phyloP scores from a whole-genome alignment of 2,329 filamentous ascomycete species.

The Moelleriella libera region DNA sequence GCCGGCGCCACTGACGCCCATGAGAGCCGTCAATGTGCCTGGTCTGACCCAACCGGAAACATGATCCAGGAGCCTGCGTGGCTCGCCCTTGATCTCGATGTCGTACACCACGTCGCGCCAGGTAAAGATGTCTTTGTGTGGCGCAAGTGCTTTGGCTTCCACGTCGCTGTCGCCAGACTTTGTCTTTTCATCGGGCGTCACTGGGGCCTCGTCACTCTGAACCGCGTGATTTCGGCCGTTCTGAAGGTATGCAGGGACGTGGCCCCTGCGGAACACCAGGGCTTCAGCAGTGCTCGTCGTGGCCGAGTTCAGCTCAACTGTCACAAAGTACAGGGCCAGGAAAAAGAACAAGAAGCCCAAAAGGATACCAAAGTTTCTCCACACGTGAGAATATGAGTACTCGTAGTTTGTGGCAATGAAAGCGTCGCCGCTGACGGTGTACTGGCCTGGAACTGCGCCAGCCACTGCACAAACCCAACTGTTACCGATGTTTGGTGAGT shows the following conservation, averaged over 20 bases:
- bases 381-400: conserved; percentile 43
- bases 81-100: conserved; percentile 58
- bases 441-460: conserved; percentile 38
- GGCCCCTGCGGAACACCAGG: conserved; percentile 49
- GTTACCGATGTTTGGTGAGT: conserved; percentile 25
- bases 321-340: conserved; percentile 46
- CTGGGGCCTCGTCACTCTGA: conserved; percentile 15
- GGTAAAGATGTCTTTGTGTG: conserved; percentile 51
- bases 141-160: conserved; percentile 18
- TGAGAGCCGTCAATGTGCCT: conserved; percentile 69
- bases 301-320: conserved; percentile 50
- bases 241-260: conserved; percentile 28
- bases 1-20: conserved; percentile 39
- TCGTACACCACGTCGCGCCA: conserved; percentile 65
- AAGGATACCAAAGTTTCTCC: conserved; percentile 58
- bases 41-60: conserved; percentile 85
- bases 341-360: conserved; percentile 51
- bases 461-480: conserved; percentile 38
- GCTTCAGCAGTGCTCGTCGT: conserved; percentile 51
- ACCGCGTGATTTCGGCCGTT: conserved; percentile 14
- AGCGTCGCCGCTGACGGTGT: conserved; percentile 43
- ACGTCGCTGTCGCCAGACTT: conserved; percentile 4
- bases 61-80: conserved; percentile 59
- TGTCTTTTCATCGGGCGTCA: conserved; percentile 10
- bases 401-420: conserved; percentile 41